Evolutionary conservation across 1,139 yeast genomes (phyloP).

Genomic region (Hansenula lynferdii): DNA sequence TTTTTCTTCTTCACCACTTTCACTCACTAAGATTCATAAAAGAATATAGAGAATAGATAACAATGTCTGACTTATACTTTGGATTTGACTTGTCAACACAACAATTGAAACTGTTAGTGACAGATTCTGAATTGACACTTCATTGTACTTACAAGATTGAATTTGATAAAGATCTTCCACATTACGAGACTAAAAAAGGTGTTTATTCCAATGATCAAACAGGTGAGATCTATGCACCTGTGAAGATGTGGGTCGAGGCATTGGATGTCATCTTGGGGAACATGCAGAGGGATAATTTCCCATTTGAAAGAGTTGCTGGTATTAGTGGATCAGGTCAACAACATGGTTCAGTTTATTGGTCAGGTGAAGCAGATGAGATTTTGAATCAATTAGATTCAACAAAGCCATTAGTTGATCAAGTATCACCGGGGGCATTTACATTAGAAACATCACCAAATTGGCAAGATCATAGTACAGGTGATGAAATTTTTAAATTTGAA

Average conservation of each 20-base stretch:
- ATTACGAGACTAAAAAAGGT: constrained; percentile 65
- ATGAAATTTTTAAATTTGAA: constrained; percentile 64
- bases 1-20: too few species aligned
- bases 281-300: constrained; percentile 50
- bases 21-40: too few species aligned
- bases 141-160: constrained; percentile 60
- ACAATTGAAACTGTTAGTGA: constrained; percentile 73
- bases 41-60: neutral
- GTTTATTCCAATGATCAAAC: constrained; percentile 49
- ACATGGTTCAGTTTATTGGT: constrained; percentile 88
- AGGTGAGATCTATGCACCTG: constrained; percentile 70
- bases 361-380: constrained; percentile 37
- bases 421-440: constrained; percentile 48
- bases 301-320: constrained; percentile 57
- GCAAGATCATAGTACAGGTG: constrained; percentile 89
- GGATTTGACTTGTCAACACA: constrained; percentile 92
- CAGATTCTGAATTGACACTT: constrained; percentile 48
- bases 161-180: constrained; percentile 60
- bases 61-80: constrained; percentile 34
- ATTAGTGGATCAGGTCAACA: constrained; percentile 90
- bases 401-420: constrained; percentile 37
- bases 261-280: constrained; percentile 57
- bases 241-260: constrained; percentile 86
- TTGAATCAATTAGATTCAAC: constrained; percentile 30
- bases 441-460: constrained; percentile 77